Evolutionary conservation across 2,329 filamentous ascomycete genomes (phyloP).

Genomic region (Ceratocystis colombiana): DNA sequence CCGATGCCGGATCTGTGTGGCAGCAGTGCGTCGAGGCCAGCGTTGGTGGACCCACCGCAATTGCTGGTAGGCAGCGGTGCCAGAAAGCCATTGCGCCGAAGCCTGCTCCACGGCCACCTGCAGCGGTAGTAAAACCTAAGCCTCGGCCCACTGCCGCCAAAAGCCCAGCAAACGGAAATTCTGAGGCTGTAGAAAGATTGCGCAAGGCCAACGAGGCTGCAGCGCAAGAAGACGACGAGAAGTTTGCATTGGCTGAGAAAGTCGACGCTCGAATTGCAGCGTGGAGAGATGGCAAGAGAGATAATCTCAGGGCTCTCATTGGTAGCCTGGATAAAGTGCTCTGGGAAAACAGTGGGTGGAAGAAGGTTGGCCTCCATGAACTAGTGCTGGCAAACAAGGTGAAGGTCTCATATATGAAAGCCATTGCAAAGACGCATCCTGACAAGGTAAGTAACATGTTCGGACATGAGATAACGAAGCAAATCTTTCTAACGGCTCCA

Average conservation of each 20-base stretch:
- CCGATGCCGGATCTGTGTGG: slow-evolving; percentile 73
- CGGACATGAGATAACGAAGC: not conserved
- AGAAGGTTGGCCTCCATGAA: slow-evolving; percentile 90
- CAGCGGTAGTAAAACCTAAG: slow-evolving; percentile 26
- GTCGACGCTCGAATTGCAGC: slow-evolving; percentile 68
- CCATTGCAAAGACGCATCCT: slow-evolving; percentile 94
- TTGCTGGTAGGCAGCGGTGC: slow-evolving; percentile 78
- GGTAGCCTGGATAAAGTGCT: slow-evolving; percentile 80
- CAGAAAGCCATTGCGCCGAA: slow-evolving; percentile 75
- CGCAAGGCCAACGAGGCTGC: slow-evolving; percentile 77
- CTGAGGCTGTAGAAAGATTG: slow-evolving; percentile 70
- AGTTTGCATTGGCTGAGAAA: slow-evolving; percentile 74
- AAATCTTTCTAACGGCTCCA: slow-evolving; percentile 17
- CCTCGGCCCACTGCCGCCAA: slow-evolving; percentile 18
- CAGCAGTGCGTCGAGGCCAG: slow-evolving; percentile 71
- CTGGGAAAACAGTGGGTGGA: slow-evolving; percentile 90
- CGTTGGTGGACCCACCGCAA: slow-evolving; percentile 73
- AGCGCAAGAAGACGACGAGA: slow-evolving; percentile 81
- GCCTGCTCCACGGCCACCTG: slow-evolving; percentile 37
- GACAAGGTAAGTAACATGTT: slow-evolving; percentile 68
- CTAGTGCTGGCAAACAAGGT: slow-evolving; percentile 87
- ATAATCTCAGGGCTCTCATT: slow-evolving; percentile 80
- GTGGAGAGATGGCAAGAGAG: slow-evolving; percentile 86
- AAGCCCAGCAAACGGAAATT: slow-evolving; percentile 34
- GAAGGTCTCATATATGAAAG: slow-evolving; percentile 98